phyloP scores from a whole-genome alignment of 768 basidiomycete genomes.

The Neoboletus subvelutipes region DNA sequence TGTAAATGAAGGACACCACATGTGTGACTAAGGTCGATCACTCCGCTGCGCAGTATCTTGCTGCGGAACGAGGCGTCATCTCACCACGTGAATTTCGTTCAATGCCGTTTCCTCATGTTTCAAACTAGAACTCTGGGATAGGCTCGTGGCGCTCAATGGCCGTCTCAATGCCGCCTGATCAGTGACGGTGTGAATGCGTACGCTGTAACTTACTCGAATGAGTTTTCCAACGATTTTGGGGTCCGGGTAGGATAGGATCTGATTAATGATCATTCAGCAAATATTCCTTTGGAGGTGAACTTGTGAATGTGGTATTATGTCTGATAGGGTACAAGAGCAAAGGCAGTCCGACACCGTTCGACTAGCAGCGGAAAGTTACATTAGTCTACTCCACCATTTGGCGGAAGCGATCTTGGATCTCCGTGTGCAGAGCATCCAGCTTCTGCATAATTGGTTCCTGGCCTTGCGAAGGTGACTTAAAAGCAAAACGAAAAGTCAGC shows the following conservation, averaged over 20 bases:
- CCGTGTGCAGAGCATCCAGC: slow-evolving; percentile 73
- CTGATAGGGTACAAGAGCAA: slow-evolving; percentile 21
- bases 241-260: background rate
- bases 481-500: slow-evolving; percentile 13
- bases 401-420: slow-evolving; percentile 93
- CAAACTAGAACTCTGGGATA: background rate
- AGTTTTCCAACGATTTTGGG: background rate
- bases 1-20: background rate
- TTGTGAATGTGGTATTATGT: slow-evolving; percentile 20
- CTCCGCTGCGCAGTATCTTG: slow-evolving; percentile 11
- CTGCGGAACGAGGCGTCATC: background rate
- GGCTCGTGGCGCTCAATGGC: too few species aligned
- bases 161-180: background rate
- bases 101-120: background rate
- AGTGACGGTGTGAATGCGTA: background rate
- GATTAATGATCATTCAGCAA: background rate
- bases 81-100: background rate
- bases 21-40: background rate
- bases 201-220: background rate
- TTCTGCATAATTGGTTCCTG: slow-evolving; percentile 81
- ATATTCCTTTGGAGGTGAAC: background rate
- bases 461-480: slow-evolving; percentile 87
- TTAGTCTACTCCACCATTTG: slow-evolving; percentile 69
- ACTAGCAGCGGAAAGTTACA: background rate
- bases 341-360: background rate